These are phyloP conservation scores for Scenedesmus sp. DNA, from an alignment of 163 green algal species.

Conservation along the genomic window DNA sequence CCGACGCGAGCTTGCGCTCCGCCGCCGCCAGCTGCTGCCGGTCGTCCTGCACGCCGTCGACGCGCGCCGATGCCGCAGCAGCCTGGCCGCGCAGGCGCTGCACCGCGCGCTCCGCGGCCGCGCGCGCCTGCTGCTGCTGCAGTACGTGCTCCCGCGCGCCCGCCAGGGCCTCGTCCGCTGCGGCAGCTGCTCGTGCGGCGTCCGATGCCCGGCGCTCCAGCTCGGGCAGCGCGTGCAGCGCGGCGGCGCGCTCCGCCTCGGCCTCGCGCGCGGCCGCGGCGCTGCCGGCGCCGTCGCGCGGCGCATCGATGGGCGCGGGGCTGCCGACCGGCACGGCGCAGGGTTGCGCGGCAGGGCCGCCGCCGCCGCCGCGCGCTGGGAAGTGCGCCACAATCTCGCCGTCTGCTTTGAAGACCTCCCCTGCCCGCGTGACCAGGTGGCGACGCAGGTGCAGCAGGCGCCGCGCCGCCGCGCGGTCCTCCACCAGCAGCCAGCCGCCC, in stretches of 20 bases:
- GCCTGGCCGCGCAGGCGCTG: neutral
- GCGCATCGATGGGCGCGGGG: too few species aligned
- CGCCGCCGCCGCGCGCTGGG: too few species aligned
- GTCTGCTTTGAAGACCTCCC: conserved; percentile 76
- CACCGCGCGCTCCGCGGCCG: neutral
- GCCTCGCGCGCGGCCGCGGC: neutral
- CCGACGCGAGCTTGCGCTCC: neutral
- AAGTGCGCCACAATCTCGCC: conserved; percentile 77
- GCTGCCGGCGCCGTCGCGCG: neutral
- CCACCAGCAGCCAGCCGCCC: conserved; percentile 53
- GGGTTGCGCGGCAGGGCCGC: too few species aligned
- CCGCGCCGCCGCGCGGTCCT: conserved; percentile 23
- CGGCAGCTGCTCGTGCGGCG: too few species aligned
- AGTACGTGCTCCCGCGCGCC: conserved; percentile 6
- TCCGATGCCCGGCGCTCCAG: too few species aligned
- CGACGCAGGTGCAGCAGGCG: conserved; percentile 34
- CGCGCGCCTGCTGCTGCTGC: neutral
- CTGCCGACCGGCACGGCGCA: too few species aligned
- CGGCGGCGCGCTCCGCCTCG: neutral
- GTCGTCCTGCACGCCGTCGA: neutral
- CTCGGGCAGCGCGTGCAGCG: conserved; percentile 21
- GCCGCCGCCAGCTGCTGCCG: conserved; percentile 30
- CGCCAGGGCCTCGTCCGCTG: too few species aligned
- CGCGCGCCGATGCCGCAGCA: neutral
- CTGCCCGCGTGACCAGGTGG: conserved; percentile 41